Evolutionary conservation across 2,329 filamentous ascomycete species (phyloP).

Genomic region (Sporothrix euskadiensis): DNA sequence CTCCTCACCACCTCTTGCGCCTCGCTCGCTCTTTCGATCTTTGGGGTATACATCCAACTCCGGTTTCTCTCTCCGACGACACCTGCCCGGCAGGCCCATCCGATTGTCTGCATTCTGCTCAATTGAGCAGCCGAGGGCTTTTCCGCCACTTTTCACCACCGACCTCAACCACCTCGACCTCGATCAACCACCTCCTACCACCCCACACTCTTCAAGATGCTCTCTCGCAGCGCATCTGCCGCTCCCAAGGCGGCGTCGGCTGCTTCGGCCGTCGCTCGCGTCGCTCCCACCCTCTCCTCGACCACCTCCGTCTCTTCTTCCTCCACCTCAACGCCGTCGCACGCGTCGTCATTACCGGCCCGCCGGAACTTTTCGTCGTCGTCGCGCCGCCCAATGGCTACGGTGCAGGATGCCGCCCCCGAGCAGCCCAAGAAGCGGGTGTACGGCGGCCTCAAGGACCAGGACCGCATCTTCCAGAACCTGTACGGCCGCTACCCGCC

Average conservation of each 20-base stretch:
- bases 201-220: too few species aligned
- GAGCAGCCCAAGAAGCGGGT: conserved; percentile 66
- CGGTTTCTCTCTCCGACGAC: not conserved
- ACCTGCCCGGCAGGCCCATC: not conserved
- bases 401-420: conserved; percentile 65
- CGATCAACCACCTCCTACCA: too few species aligned
- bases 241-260: conserved; percentile 37
- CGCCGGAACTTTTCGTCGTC: conserved; percentile 23
- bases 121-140: conserved; percentile 20
- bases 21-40: not conserved
- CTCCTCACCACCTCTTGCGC: not conserved
- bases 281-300: conserved; percentile 35
- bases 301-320: conserved; percentile 15
- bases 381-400: conserved; percentile 66
- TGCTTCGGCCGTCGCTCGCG: conserved; percentile 45
- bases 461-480: conserved; percentile 99
- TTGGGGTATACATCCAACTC: not conserved
- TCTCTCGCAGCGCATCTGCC: conserved; percentile 30
- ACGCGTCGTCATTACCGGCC: conserved; percentile 19
- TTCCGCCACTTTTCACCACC: not conserved
- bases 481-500: conserved; percentile 90
- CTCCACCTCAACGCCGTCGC: conserved; percentile 1
- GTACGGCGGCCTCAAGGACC: conserved; percentile 87
- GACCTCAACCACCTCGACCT: not conserved
- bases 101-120: conserved; percentile 23